These are phyloP conservation scores for Trichoderma reesei DNA, from an alignment of 495 filamentous ascomycete species.

Conservation along the genomic window DNA sequence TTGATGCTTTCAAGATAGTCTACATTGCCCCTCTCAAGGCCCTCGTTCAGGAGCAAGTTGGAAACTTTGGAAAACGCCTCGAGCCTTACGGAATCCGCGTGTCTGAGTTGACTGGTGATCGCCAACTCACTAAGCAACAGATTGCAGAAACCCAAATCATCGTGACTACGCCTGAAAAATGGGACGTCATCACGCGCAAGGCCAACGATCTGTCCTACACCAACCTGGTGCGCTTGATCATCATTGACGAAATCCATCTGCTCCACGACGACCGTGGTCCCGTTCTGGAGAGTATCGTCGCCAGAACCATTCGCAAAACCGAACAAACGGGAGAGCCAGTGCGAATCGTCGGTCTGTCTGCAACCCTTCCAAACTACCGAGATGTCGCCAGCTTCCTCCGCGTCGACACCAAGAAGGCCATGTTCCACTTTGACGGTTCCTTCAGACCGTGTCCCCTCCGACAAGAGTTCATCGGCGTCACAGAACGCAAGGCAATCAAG, in stretches of 20 bases:
- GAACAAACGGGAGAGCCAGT: conserved; percentile 91
- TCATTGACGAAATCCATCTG: conserved; percentile 97
- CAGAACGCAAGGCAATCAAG: conserved; percentile 97
- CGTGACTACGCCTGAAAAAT: conserved; percentile 97
- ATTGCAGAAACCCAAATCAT: conserved; percentile 97
- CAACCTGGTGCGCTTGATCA: conserved; percentile 85
- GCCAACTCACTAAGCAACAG: conserved; percentile 97
- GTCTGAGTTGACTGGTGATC: conserved; percentile 89
- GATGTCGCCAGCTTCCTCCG: conserved; percentile 95
- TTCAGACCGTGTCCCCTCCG: conserved; percentile 86
- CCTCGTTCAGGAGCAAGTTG: conserved; percentile 91
- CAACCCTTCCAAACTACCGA: conserved; percentile 91
- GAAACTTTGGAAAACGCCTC: conserved; percentile 86
- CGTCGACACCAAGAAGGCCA: conserved; percentile 71
- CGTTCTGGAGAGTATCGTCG: conserved; percentile 94
- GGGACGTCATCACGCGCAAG: conserved; percentile 97
- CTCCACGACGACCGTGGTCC: conserved; percentile 96
- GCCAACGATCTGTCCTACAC: conserved; percentile 96
- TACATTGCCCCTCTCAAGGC: conserved; percentile 94
- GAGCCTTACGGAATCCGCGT: conserved; percentile 88
- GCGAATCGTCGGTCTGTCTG: conserved; percentile 83
- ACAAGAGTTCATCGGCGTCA: conserved; percentile 97
- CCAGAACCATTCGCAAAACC: conserved; percentile 79
- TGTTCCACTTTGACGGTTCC: conserved; percentile 95
- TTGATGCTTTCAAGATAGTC: conserved; percentile 96